Evolutionary conservation across 371 early-diverging fungal species (phyloP).

Genomic region (Umbelopsis sp.): DNA sequence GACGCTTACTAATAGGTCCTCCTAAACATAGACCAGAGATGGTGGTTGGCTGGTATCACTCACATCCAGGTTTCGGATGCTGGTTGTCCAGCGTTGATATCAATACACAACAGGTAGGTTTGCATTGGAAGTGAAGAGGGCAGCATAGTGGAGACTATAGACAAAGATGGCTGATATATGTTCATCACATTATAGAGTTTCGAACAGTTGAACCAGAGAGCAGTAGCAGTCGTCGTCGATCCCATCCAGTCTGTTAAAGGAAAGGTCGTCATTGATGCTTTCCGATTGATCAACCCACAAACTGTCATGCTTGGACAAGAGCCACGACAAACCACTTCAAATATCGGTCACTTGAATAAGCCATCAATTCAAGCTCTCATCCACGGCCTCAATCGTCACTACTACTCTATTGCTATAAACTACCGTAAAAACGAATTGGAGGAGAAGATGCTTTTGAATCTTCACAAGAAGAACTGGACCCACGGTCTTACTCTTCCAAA

Average conservation of each 20-base stretch:
- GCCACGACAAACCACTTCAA: conserved; percentile 99
- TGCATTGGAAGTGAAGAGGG: background rate
- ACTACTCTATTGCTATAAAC: conserved; percentile 99
- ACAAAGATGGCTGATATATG: background rate
- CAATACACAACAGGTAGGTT: conserved; percentile 89
- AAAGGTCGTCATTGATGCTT: conserved; percentile 99
- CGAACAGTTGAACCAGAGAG: conserved; percentile 95
- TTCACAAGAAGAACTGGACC: conserved; percentile 99
- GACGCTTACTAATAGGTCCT: background rate
- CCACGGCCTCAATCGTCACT: conserved; percentile 99
- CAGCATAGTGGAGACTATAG: background rate
- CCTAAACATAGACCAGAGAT: conserved; percentile 84
- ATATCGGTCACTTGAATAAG: conserved; percentile 99
- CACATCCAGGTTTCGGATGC: conserved; percentile 98
- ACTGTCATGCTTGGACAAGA: conserved; percentile 90
- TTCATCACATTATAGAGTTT: conserved; percentile 67
- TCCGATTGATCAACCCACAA: conserved; percentile 96
- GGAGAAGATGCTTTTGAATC: conserved; percentile 98
- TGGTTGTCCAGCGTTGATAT: conserved; percentile 99
- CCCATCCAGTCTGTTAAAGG: conserved; percentile 99
- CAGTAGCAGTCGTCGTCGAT: conserved; percentile 99
- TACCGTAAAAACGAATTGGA: conserved; percentile 99
- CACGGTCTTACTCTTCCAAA: conserved; percentile 91
- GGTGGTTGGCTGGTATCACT: conserved; percentile 99
- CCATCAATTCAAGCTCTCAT: conserved; percentile 98